phyloP scores from a whole-genome alignment of 2,329 filamentous ascomycete species.

The Bertia moriformis region DNA sequence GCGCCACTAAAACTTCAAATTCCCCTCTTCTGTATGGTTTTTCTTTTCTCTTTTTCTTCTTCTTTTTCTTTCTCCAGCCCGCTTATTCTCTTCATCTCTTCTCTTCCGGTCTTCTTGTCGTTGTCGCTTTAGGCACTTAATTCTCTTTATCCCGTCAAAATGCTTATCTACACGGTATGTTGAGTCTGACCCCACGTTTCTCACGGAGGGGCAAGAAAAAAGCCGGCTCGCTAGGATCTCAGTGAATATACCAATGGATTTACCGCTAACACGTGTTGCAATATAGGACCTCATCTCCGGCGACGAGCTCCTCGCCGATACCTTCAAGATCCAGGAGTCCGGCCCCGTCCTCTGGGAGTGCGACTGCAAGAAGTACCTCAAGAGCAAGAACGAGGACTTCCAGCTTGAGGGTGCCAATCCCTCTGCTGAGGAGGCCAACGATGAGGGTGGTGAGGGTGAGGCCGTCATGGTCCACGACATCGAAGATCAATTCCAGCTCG shows the following conservation, averaged over 20 bases:
- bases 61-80: neutral
- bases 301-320: neutral
- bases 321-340: neutral
- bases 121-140: neutral
- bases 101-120: neutral
- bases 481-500: slow-evolving; percentile 1
- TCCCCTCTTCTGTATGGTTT: neutral
- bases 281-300: neutral
- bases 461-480: slow-evolving; percentile 1
- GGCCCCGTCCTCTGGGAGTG: neutral
- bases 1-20: neutral
- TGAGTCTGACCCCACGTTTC: neutral
- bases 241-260: neutral
- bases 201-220: neutral
- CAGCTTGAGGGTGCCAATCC: slow-evolving; percentile 1
- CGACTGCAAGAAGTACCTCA: slow-evolving; percentile 1
- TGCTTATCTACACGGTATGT: slow-evolving; percentile 1
- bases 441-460: slow-evolving; percentile 1
- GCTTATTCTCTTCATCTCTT: neutral
- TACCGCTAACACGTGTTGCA: neutral
- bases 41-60: neutral
- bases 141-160: too few relatives aligned
- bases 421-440: neutral
- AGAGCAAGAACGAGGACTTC: neutral
- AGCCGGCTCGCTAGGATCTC: too few relatives aligned